Conservation (phyloP, 345 rosid species). For the Brassica juncea region DNA sequence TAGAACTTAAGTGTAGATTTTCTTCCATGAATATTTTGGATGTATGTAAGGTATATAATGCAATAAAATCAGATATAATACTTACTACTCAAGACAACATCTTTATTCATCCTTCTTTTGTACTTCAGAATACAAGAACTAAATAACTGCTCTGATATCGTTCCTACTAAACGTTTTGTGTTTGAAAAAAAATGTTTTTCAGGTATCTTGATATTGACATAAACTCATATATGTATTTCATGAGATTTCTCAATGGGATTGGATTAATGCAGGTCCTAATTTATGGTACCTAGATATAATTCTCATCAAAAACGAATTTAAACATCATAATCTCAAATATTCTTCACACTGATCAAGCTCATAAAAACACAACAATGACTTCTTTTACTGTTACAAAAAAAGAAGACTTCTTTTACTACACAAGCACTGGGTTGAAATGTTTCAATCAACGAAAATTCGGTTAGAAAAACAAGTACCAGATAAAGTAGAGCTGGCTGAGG, state of each 20-base stretch:
- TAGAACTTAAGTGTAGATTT: not conserved
- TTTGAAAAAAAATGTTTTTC: not conserved
- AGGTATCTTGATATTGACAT: conserved; percentile 18
- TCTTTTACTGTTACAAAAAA: not conserved
- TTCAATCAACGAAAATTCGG: not conserved
- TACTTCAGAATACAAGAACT: conserved; percentile 27
- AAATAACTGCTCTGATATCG: not conserved
- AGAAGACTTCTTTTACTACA: not conserved
- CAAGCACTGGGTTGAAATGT: not conserved
- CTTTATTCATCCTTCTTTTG: not conserved
- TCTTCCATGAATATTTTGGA: not conserved
- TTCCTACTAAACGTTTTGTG: conserved; percentile 13
- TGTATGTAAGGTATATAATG: not conserved
- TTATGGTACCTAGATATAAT: conserved; percentile 73
- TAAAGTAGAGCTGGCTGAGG: conserved; percentile 95
- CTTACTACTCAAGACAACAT: not conserved
- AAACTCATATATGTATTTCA: conserved; percentile 64
- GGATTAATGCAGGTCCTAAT: conserved; percentile 55
- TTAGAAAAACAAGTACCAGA: conserved; percentile 51
- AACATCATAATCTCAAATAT: conserved; percentile 4
- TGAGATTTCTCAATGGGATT: conserved; percentile 58
- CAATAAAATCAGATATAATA: conserved; percentile 17
- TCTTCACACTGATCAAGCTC: not conserved
- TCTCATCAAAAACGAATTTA: not conserved
- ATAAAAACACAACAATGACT: not conserved